A percentile compares a stretch with the other conserved stretches of the same genome.
These are phyloP conservation scores for Phytophthora macrochlamydospora DNA, from an alignment of 352 stramenopile species.

Conservation along the genomic window DNA sequence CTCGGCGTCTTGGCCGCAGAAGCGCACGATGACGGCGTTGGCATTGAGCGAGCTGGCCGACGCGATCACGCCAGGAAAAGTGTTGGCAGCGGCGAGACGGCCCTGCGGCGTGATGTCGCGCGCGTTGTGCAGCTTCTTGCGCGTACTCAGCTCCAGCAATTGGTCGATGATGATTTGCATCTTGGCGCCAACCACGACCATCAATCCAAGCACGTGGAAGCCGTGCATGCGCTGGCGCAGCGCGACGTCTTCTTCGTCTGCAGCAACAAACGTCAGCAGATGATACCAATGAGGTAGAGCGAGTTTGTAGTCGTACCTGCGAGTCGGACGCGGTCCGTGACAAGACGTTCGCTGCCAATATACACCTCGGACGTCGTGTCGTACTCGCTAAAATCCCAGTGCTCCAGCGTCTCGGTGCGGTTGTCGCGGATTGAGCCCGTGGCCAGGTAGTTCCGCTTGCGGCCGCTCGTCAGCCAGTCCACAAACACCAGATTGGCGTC, in stretches of 20 bases:
- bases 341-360: slow-evolving; percentile 49
- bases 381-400: slow-evolving; percentile 84
- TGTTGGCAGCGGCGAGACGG: slow-evolving; percentile 49
- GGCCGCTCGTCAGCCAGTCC: slow-evolving; percentile 87
- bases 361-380: slow-evolving; percentile 69
- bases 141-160: slow-evolving; percentile 67
- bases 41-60: slow-evolving; percentile 73
- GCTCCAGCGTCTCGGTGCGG: slow-evolving; percentile 70
- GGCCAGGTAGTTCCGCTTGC: slow-evolving; percentile 79
- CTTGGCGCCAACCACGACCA: slow-evolving; percentile 67
- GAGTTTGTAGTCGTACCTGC: slow-evolving; percentile 34
- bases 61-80: slow-evolving; percentile 59
- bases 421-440: slow-evolving; percentile 62
- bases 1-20: slow-evolving; percentile 70
- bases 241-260: slow-evolving; percentile 73
- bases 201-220: slow-evolving; percentile 73
- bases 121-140: slow-evolving; percentile 75
- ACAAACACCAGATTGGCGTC: slow-evolving; percentile 76
- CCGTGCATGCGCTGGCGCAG: slow-evolving; percentile 77
- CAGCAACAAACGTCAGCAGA: too few relatives aligned
- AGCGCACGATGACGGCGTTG: slow-evolving; percentile 74
- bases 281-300: too few relatives aligned
- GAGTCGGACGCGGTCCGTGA: slow-evolving; percentile 75
- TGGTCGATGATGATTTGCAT: slow-evolving; percentile 57
- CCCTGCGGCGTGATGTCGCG: slow-evolving; percentile 78